Percentiles rank a stretch among this genome's conserved stretches.
These are phyloP conservation scores for Psidium guajava DNA, from an alignment of 345 rosid species.

Conservation along the genomic window DNA sequence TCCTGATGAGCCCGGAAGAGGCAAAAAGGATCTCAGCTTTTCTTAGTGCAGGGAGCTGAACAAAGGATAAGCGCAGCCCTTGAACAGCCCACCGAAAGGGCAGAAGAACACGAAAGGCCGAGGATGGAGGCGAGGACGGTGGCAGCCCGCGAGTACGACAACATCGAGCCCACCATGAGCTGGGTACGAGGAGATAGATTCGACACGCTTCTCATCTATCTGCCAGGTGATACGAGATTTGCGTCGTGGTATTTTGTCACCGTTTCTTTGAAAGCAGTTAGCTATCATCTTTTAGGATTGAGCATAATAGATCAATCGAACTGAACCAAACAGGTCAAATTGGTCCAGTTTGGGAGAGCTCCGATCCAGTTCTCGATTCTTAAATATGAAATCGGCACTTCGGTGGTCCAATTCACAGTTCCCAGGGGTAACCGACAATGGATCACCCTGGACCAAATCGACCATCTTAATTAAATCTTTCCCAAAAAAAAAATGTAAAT, in stretches of 20 bases:
- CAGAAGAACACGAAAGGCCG: not conserved
- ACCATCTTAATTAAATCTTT: no score
- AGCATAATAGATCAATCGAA: no score
- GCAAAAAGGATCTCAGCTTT: not conserved
- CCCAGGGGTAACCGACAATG: no score
- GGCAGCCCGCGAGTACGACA: not conserved
- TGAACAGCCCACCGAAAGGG: not conserved
- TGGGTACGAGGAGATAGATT: slow-evolving; percentile 22
- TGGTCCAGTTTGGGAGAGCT: no score
- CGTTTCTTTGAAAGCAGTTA: not conserved
- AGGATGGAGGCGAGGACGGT: not conserved
- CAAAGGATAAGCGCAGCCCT: slow-evolving; percentile 2
- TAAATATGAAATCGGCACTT: no score
- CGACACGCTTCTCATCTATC: slow-evolving; percentile 20
- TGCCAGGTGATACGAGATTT: slow-evolving; percentile 22
- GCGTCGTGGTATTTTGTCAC: not conserved
- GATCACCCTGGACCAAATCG: no score
- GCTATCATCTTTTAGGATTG: not conserved
- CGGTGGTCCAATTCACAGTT: no score
- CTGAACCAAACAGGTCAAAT: no score
- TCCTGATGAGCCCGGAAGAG: not conserved
- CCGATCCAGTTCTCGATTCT: no score
- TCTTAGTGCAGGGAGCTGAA: not conserved
- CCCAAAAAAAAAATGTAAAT: no score
- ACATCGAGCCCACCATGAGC: slow-evolving; percentile 14